Base-by-base conservation (phyloP, 164 flowering plant genomes). In the Amborella trichopoda region DNA sequence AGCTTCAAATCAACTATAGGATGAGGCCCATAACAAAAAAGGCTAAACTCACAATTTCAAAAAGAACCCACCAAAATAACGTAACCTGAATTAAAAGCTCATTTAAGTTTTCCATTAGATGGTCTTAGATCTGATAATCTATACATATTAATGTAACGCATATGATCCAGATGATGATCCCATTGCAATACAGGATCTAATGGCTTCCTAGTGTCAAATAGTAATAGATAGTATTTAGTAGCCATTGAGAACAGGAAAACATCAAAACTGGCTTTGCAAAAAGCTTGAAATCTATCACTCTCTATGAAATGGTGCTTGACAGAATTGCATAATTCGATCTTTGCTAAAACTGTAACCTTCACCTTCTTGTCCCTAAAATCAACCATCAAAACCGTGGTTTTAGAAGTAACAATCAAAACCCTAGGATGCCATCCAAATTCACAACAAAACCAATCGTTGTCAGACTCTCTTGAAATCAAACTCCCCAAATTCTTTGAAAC, bases 371-470 rank as follows among this genome's bases (percentile, higher is more conserved):
- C 55, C 66, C 85, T 72, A 16, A 43, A 56, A 71, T 85, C 97
- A 47, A 83, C 78, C 38, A 74, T 30, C 44, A 71, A 79, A 12
- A 86, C 76, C 17, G 68, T 72, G 50, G 42, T 61, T 1, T 69
- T 58, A 33, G 70, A 59, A 28, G 76, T 76, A 66, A 73, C 75
- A n/a, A 83, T 54, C 48, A 81, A 37, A 26, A 78, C 68, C 20
- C 74, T 66, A 0, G 85, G 86, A 70, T 86, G 79, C 86, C 82
- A 85, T 65, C 78, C 60, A 33, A 86, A 90, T 24, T 76, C 82
- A 61, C 77, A 76, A n/a, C 79, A 64, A 39, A 83, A 50, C 89
- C 94, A 86, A 43, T 40, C 57, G 5, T 48, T 46, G 23, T 38
- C 56, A 16, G 43, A 52, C 48, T 27, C 24, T 53, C 37, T 40